Conservation (phyloP, 1,284 basidiomycete genomes). For the Irpex sp. region DNA sequence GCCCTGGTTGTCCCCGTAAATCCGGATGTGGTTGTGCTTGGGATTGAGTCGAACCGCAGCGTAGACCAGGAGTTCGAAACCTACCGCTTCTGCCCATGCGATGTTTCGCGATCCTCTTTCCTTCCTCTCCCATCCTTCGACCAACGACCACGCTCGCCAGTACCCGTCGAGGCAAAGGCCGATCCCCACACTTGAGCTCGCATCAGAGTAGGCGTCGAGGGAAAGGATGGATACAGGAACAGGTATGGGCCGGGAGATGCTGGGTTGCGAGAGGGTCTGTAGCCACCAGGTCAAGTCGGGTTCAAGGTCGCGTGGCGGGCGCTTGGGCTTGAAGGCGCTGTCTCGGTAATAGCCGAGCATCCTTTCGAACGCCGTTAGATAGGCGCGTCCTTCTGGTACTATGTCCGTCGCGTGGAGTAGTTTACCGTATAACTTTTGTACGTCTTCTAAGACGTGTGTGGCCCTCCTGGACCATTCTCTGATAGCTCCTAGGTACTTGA, state of each 20-base stretch:
- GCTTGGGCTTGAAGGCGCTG: constrained; percentile 25
- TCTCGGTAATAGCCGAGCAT: constrained; percentile 2
- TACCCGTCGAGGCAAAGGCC: constrained; percentile 29
- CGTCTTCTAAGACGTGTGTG: constrained; percentile 7
- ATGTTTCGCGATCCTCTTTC: constrained; percentile 15
- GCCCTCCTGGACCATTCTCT: neutral
- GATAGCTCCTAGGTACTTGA: constrained; percentile 9
- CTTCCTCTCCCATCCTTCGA: constrained; percentile 28
- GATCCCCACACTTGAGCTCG: constrained; percentile 37
- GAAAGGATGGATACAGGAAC: constrained; percentile 23
- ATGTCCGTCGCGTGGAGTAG: constrained; percentile 29
- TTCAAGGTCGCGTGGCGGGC: constrained; percentile 15
- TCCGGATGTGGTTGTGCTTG: constrained; percentile 15
- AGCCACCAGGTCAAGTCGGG: constrained; percentile 39
- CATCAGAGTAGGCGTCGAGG: constrained; percentile 36
- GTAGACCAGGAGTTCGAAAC: constrained; percentile 33
- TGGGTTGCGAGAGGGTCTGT: constrained; percentile 9
- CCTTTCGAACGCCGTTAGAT: neutral
- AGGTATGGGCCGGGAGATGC: constrained; percentile 23
- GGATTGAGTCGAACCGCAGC: constrained; percentile 16
- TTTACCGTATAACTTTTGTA: constrained; percentile 22
- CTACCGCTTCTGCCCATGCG: constrained; percentile 27
- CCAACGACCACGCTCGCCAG: constrained; percentile 35
- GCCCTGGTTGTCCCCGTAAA: constrained; percentile 38
- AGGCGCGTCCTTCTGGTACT: constrained; percentile 1